These are phyloP conservation scores for Pseudocercospora crystallina DNA, from an alignment of 2,329 filamentous ascomycete species.

Conservation along the genomic window DNA sequence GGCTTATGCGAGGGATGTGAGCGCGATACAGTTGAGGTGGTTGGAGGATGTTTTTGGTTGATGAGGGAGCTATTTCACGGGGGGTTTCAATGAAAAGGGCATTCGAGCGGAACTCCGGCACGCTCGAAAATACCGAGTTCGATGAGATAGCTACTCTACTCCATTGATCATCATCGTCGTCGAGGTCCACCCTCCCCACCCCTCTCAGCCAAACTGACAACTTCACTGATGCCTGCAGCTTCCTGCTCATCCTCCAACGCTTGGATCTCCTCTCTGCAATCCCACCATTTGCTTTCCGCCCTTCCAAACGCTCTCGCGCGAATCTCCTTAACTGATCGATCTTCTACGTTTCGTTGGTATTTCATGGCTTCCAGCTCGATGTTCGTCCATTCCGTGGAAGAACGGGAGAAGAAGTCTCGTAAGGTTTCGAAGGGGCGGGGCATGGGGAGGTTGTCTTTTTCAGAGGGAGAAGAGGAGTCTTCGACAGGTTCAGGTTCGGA, in stretches of 20 bases:
- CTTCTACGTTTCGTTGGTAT: constrained; percentile 66
- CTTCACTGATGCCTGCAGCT: constrained; percentile 89
- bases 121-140: too few species aligned
- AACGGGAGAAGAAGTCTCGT: constrained; percentile 87
- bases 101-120: too few species aligned
- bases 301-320: constrained; percentile 86
- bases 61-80: too few species aligned
- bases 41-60: constrained; percentile 49
- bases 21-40: constrained; percentile 63
- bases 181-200: constrained; percentile 40
- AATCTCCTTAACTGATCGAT: constrained; percentile 81
- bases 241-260: constrained; percentile 94
- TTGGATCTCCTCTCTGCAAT: constrained; percentile 89
- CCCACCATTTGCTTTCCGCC: constrained; percentile 98
- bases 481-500: constrained; percentile 33
- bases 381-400: constrained; percentile 87
- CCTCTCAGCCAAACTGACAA: constrained; percentile 80
- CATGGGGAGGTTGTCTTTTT: constrained; percentile 75
- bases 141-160: too few species aligned
- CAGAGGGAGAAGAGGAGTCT: constrained; percentile 35
- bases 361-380: constrained; percentile 73
- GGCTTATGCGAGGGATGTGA: constrained; percentile 62
- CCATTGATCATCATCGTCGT: too few species aligned
- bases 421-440: constrained; percentile 81
- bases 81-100: too few species aligned